phyloP scores from a whole-genome alignment of 176 grass and related monocot genomes.

The Musa schizocarpa region DNA sequence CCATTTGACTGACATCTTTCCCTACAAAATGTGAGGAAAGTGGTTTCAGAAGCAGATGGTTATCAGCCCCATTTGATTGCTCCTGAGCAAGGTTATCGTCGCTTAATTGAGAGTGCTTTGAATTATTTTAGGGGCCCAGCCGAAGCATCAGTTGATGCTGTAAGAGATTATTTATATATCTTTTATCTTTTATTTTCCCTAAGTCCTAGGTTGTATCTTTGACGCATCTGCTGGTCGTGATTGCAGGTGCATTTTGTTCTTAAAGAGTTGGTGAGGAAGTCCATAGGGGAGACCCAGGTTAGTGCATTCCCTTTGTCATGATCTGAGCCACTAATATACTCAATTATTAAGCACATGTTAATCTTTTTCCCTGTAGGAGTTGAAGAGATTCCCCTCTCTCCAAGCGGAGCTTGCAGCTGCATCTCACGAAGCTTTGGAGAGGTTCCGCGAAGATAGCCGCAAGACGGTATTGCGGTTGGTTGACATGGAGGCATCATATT shows the following conservation, averaged over 20 bases:
- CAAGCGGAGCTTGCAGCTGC: slow-evolving; percentile 9
- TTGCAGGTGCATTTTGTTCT: slow-evolving; percentile 79
- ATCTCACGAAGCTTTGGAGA: slow-evolving; percentile 6
- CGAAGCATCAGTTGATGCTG: slow-evolving; percentile 96
- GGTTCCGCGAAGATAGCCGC: slow-evolving; percentile 7
- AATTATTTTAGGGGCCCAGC: slow-evolving; percentile 92
- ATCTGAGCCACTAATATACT: not conserved
- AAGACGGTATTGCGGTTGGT: slow-evolving; percentile 9
- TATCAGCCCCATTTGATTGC: slow-evolving; percentile 97
- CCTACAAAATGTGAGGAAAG: slow-evolving; percentile 75
- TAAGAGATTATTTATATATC: slow-evolving; percentile 33
- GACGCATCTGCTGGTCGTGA: slow-evolving; percentile 8
- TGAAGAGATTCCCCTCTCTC: slow-evolving; percentile 8
- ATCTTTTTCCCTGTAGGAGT: not conserved
- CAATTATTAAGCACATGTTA: not conserved
- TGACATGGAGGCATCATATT: slow-evolving; percentile 13
- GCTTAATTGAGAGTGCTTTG: slow-evolving; percentile 80
- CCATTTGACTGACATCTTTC: slow-evolving; percentile 81
- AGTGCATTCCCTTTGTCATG: slow-evolving; percentile 9
- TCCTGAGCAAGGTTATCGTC: slow-evolving; percentile 94
- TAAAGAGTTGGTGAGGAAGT: slow-evolving; percentile 91
- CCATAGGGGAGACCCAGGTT: slow-evolving; percentile 87
- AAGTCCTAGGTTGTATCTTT: slow-evolving; percentile 1
- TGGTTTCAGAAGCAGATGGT: slow-evolving; percentile 88
- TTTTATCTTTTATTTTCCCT: not conserved